Conservation (phyloP, 306 rosid genomes). For the Inga oerstediana region DNA sequence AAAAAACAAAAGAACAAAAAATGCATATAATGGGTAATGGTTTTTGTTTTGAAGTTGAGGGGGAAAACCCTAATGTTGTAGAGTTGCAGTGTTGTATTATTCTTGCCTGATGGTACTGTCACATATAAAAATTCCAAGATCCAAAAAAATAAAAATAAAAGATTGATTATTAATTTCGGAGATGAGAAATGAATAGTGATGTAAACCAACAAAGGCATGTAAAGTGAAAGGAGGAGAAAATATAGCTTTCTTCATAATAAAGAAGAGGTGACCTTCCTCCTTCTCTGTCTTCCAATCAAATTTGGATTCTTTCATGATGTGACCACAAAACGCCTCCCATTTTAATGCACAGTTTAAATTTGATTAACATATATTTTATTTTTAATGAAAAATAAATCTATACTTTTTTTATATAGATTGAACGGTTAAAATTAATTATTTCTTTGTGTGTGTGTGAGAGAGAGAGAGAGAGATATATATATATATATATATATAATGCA, state of each 20-base stretch:
- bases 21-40: too few species aligned
- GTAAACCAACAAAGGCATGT: background rate
- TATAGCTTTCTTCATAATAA: background rate
- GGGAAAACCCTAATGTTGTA: background rate
- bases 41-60: background rate
- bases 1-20: too few species aligned
- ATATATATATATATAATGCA: too few species aligned
- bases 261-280: slow-evolving; percentile 6
- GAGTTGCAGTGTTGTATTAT: background rate
- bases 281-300: background rate
- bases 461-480: too few species aligned
- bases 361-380: too few species aligned
- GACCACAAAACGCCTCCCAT: background rate
- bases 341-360: too few species aligned
- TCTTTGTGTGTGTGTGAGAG: too few species aligned
- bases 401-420: background rate
- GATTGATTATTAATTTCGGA: background rate
- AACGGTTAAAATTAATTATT: background rate
- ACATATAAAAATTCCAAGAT: background rate
- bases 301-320: background rate
- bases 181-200: background rate
- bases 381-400: background rate
- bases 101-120: background rate
- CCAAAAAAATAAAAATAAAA: background rate
- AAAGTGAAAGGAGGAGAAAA: background rate